Evolutionary conservation across 495 filamentous ascomycete genomes (phyloP).

Genomic region (Tuber melanosporum): DNA sequence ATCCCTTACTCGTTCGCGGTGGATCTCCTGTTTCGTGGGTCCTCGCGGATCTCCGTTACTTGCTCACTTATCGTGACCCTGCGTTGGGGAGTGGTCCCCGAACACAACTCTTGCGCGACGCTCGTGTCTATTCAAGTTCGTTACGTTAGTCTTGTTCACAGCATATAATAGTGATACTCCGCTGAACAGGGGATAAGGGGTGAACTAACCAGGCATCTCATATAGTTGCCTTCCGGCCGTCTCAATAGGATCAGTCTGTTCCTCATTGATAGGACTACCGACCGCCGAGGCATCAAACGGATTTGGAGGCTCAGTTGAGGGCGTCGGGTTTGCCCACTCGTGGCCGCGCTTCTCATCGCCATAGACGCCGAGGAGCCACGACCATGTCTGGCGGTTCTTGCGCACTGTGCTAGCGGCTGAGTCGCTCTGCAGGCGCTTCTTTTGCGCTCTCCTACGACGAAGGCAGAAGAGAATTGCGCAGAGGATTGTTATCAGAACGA

Average conservation of each 20-base stretch:
- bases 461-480: conserved; percentile 54
- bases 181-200: neutral
- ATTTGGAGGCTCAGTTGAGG: conserved; percentile 12
- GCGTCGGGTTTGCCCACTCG: conserved; percentile 13
- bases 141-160: conserved; percentile 1
- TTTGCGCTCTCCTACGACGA: conserved; percentile 45
- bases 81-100: conserved; percentile 11
- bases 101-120: conserved; percentile 21
- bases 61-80: conserved; percentile 22
- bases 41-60: conserved; percentile 15
- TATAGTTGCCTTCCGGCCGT: conserved; percentile 21
- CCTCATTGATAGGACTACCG: conserved; percentile 15
- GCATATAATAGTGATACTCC: neutral
- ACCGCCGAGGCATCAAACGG: conserved; percentile 18
- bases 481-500: conserved; percentile 52
- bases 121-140: conserved; percentile 14
- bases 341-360: conserved; percentile 32
- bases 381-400: conserved; percentile 43
- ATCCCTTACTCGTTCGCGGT: neutral
- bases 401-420: conserved; percentile 44
- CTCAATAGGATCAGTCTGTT: conserved; percentile 17
- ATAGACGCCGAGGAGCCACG: conserved; percentile 36
- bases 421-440: conserved; percentile 43
- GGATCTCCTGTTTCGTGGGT: neutral
- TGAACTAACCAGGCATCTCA: conserved; percentile 29